Base-by-base conservation (phyloP, 2,329 filamentous ascomycete species). In the Nemania sp. region DNA sequence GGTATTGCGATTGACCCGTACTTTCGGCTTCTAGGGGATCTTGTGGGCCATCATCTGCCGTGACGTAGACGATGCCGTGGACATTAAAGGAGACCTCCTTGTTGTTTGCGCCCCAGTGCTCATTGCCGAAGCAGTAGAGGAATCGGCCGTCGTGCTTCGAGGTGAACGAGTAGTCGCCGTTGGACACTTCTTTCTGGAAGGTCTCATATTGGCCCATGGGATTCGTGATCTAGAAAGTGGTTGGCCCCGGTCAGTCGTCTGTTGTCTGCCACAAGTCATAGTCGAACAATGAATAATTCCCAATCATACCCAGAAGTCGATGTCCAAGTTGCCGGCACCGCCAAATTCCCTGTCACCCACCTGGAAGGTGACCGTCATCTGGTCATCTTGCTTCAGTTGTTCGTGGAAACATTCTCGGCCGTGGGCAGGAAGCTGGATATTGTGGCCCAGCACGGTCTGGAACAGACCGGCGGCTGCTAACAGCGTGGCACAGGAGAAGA, bases 81-180 rank as follows among this genome's bases (percentile, higher is more conserved):
- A 99, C 94, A 73, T 99, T 99, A 84, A 99, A 99, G 52, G 91
- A 96, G 49, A 99, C 93, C 74, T 99, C 94, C 77, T 99, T 99
- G 71, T 86, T 95, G 73, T 91, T 91, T 54, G 92, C 91, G 54
- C 90, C 90, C 91, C 93, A 99, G 73, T 94, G 88, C 80, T 97
- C 93, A 76, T 99, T 99, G 76, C 94, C 95, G 78, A 99, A 99
- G 84, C 94, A 99, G 84, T 99, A 99, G 53, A 83, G 79, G 78
- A 89, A 97, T 76, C 89, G 91, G 62, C 94, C 94, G 73, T 99
- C 92, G 69, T 86, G 77, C 65, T 81, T 79, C 46, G 94, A 92
- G 33, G 86, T 88, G 76, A 99, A 97, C 54, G 90, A 90, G 78
- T 95, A 91, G 75, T 97, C 93, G 70, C 94, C 94, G 66, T 89